phyloP scores from a whole-genome alignment of 2,329 filamentous ascomycete genomes.

The Torrubiella hemipterigena region DNA sequence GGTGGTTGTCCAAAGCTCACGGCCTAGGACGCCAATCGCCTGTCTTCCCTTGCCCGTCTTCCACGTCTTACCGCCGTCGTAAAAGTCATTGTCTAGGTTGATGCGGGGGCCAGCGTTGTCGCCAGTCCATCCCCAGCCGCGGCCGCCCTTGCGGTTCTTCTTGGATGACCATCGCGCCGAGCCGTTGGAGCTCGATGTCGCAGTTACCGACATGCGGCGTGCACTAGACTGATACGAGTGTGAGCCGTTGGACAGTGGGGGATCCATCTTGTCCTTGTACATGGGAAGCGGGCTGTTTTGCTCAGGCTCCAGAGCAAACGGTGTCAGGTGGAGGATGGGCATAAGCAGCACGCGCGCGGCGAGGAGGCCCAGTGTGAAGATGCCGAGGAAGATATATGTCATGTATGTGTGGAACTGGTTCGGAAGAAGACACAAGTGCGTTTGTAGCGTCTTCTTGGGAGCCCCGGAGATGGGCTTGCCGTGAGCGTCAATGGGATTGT shows the following conservation, averaged over 20 bases:
- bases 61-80: slow-evolving; percentile 27
- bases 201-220: slow-evolving; percentile 13
- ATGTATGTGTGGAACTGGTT: slow-evolving; percentile 80
- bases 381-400: slow-evolving; percentile 56
- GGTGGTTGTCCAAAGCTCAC: slow-evolving; percentile 50
- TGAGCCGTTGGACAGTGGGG: slow-evolving; percentile 13
- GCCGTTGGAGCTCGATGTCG: slow-evolving; percentile 14
- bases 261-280: slow-evolving; percentile 42
- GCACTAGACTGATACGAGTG: too few relatives aligned
- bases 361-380: slow-evolving; percentile 37
- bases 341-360: slow-evolving; percentile 43
- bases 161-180: slow-evolving; percentile 10
- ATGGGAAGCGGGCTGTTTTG: slow-evolving; percentile 25
- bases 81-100: slow-evolving; percentile 37
- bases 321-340: slow-evolving; percentile 38
- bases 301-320: slow-evolving; percentile 38
- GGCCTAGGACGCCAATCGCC: slow-evolving; percentile 33
- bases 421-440: slow-evolving; percentile 80
- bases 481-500: slow-evolving; percentile 69
- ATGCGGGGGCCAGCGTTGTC: slow-evolving; percentile 35
- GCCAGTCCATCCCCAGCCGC: slow-evolving; percentile 31
- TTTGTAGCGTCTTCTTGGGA: slow-evolving; percentile 57
- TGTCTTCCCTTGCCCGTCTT: slow-evolving; percentile 17
- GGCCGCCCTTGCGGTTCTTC: slow-evolving; percentile 13
- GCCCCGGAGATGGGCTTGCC: slow-evolving; percentile 34